phyloP scores from a whole-genome alignment of 2,329 filamentous ascomycete genomes.

The Trichocomaceae sp. region DNA sequence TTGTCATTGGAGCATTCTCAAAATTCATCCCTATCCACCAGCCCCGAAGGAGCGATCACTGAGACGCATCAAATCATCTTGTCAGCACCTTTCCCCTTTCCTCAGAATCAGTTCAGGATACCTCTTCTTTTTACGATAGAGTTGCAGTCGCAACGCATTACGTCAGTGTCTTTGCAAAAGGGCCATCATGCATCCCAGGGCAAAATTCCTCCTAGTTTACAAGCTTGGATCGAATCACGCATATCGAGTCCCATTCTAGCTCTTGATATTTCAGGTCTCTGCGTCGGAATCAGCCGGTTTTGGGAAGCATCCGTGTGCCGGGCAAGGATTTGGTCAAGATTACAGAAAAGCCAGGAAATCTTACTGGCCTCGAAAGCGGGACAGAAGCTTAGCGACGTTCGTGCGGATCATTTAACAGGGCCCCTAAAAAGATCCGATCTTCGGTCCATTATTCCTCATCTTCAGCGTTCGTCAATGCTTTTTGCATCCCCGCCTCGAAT shows the following conservation, averaged over 20 bases:
- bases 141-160: conserved; percentile 28
- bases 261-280: conserved; percentile 35
- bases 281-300: conserved; percentile 37
- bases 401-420: conserved; percentile 10
- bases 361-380: conserved; percentile 9
- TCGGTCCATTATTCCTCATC: conserved; percentile 28
- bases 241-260: conserved; percentile 30
- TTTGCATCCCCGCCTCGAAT: conserved; percentile 17
- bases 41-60: conserved; percentile 16
- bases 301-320: conserved; percentile 36
- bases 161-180: conserved; percentile 26
- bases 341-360: conserved; percentile 23
- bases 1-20: conserved; percentile 47
- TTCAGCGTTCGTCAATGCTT: conserved; percentile 31
- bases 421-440: conserved; percentile 21
- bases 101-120: conserved; percentile 27
- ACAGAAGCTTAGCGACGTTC: neutral
- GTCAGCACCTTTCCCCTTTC: conserved; percentile 32
- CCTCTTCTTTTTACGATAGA: conserved; percentile 31
- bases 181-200: conserved; percentile 15
- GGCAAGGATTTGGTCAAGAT: conserved; percentile 31
- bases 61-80: conserved; percentile 33
- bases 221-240: conserved; percentile 30
- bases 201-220: conserved; percentile 25
- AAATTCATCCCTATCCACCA: conserved; percentile 18